Evolutionary conservation across 495 filamentous ascomycete genomes (phyloP), one percentile per base, ranked within the genome.

Genomic region (Evernia prunastri): DNA sequence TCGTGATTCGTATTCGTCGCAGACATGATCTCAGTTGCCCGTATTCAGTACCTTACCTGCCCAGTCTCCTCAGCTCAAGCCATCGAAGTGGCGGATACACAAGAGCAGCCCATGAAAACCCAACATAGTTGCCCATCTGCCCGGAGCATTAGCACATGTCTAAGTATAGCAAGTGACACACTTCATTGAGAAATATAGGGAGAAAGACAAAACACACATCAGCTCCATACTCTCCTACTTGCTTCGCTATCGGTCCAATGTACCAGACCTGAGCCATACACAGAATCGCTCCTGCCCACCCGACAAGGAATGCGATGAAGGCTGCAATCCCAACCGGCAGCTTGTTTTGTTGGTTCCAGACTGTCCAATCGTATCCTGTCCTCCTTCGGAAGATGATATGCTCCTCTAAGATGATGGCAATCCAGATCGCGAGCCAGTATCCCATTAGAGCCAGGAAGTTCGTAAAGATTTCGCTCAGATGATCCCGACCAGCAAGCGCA

Each of bases 361-460:
- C 73, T 9, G 72, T 70, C 87, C 87, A 89, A 66, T 87, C 81
- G 67, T 82, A 90, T 5, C 65, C 63, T 13, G 67, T 71, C 3
- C 63, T 67, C 29, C 74, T 67, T 20, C 85, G 82, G 74, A 90
- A 90, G 54, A 89, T 76, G 27, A 85, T 72, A 33, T 86, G 79
- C 70, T 90, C 87, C 69, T 86, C 81, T 6, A 88, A 66, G 5
- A 82, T 77, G 43, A 90, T 86, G 5, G 79, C 79, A 27, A 86
- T 75, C 84, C 84, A 89, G 51, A 87, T 82, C 36, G 80, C 81
- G 13, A 87, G 79, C 86, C 87, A 89, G 71, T 89, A 89, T 31
- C 86, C 87, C 84, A 90, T 89, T 35, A 90, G 72, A 2, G 86
- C 82, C 27, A 90, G 77, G 71, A 89, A 89, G 72, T 90, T 89